phyloP scores from a whole-genome alignment of 208 protist genomes.

The Cochliopodium minus region DNA sequence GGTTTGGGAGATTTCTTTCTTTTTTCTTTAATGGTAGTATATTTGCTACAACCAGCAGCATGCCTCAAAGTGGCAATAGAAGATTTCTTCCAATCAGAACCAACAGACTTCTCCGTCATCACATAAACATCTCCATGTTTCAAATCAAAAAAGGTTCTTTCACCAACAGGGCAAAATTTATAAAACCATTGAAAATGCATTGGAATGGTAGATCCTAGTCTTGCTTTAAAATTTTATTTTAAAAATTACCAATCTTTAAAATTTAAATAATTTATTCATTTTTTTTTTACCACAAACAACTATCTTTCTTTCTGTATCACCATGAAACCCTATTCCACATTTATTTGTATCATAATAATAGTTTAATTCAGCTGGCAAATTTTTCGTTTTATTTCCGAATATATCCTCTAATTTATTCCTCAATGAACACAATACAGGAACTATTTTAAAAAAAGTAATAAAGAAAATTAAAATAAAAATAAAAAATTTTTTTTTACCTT shows the following conservation, averaged over 20 bases:
- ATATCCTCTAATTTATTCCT: not conserved
- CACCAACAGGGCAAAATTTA: constrained; percentile 13
- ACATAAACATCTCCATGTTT: constrained; percentile 27
- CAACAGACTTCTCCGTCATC: constrained; percentile 27
- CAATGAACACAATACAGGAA: constrained; percentile 7
- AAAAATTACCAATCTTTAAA: too few relatives aligned
- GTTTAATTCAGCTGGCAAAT: constrained; percentile 21
- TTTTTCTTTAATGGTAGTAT: not conserved
- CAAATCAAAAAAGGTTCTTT: constrained; percentile 9
- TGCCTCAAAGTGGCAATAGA: constrained; percentile 17
- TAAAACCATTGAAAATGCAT: constrained; percentile 25
- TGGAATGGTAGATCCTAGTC: constrained; percentile 13
- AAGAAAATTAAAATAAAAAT: too few relatives aligned
- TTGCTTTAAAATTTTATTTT: too few relatives aligned
- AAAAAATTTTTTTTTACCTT: too few relatives aligned
- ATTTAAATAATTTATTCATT: too few relatives aligned
- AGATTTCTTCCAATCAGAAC: constrained; percentile 25
- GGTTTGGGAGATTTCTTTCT: too few relatives aligned
- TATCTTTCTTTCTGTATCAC: constrained; percentile 23
- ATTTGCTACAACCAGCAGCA: not conserved
- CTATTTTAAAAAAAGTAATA: too few relatives aligned
- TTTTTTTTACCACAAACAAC: constrained; percentile 25
- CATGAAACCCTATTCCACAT: constrained; percentile 30
- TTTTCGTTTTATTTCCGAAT: constrained; percentile 13
- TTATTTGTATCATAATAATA: constrained; percentile 26